These are phyloP conservation scores for Blastocystis sp. DNA, from an alignment of 352 stramenopile genomes.

Conservation along the genomic window DNA sequence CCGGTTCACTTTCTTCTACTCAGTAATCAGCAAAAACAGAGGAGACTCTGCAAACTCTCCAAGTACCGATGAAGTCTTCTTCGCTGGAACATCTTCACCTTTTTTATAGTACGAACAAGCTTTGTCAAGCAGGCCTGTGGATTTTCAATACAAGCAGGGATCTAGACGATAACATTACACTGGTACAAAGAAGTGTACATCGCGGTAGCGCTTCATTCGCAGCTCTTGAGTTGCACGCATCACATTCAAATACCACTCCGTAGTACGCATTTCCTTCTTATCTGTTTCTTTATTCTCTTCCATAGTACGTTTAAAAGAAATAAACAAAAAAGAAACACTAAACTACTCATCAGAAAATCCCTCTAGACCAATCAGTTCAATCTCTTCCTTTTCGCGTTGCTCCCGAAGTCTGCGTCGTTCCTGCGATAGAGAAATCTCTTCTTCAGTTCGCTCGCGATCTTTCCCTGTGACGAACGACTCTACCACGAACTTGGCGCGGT, in stretches of 20 bases:
- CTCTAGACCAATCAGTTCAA: not conserved
- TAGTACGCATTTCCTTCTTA: not conserved
- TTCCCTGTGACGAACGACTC: conserved; percentile 7
- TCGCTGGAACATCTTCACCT: not conserved
- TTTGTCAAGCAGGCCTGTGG: not conserved
- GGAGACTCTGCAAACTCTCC: not conserved
- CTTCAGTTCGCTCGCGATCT: conserved; percentile 9
- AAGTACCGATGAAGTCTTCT: not conserved
- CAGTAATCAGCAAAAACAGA: not conserved
- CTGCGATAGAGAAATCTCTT: not conserved
- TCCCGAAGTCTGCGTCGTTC: not conserved
- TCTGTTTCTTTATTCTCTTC: not conserved
- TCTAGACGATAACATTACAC: not conserved
- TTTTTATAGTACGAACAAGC: conserved; percentile 12
- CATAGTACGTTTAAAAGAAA: not conserved
- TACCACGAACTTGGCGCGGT: conserved; percentile 61
- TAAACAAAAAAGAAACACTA: not conserved
- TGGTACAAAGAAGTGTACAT: not conserved
- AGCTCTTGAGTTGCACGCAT: not conserved
- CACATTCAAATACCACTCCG: conserved; percentile 27
- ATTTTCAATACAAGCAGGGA: not conserved
- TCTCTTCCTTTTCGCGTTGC: not conserved
- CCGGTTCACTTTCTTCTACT: not conserved
- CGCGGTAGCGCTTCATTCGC: not conserved
- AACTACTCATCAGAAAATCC: conserved; percentile 8